Conservation (phyloP, 169 alveolate genomes). For the Babesia ovata region DNA sequence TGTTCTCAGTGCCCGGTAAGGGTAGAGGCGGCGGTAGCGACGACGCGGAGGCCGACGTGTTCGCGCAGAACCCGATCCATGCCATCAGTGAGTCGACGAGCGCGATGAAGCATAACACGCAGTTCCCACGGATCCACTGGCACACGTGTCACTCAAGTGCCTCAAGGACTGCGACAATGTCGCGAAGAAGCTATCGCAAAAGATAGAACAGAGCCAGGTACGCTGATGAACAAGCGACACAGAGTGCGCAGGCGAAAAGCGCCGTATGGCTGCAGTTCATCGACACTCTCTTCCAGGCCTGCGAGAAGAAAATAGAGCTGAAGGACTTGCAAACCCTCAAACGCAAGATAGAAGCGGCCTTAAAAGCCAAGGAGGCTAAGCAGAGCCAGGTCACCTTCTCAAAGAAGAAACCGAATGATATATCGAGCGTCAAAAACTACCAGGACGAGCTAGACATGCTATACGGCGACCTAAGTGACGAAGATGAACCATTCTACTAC, state of each 20-base stretch:
- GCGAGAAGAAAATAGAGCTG: conserved; percentile 63
- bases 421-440: conserved; percentile 68
- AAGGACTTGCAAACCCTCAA: conserved; percentile 66
- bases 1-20: conserved; percentile 49
- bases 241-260: conserved; percentile 52
- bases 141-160: conserved; percentile 53
- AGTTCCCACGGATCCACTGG: conserved; percentile 64
- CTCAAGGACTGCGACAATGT: conserved; percentile 66
- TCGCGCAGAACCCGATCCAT: conserved; percentile 34
- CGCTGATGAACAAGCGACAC: neutral
- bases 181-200: conserved; percentile 68
- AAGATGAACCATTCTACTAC: conserved; percentile 57
- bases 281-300: conserved; percentile 62
- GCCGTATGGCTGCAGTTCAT: conserved; percentile 69
- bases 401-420: conserved; percentile 70
- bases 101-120: neutral
- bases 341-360: conserved; percentile 55
- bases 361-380: conserved; percentile 47
- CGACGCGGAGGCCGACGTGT: conserved; percentile 21
- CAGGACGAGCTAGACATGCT: conserved; percentile 80
- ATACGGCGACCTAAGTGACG: conserved; percentile 76
- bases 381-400: conserved; percentile 52
- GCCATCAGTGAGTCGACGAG: conserved; percentile 21
- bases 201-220: conserved; percentile 67
- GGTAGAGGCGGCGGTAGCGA: conserved; percentile 3